A percentile compares a stretch with the other conserved stretches of the same genome.
Evolutionary conservation across 1,284 basidiomycete genomes (phyloP).

Genomic region (Porodaedalea pini): DNA sequence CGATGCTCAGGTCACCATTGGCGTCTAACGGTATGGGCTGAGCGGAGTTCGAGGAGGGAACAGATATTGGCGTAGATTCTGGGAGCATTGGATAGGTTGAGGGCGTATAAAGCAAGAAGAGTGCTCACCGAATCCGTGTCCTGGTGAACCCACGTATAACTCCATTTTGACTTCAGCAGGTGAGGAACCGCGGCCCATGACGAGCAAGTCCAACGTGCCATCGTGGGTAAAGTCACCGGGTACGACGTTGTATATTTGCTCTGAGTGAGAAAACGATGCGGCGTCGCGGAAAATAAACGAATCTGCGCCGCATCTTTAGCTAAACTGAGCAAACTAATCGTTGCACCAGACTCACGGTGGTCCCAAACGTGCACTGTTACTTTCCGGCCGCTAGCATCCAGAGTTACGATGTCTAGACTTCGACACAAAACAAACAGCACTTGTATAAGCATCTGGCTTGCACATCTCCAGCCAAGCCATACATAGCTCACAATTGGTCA

Average conservation of each 20-base stretch:
- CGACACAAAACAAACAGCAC: no score
- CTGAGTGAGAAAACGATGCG: slow-evolving; percentile 53
- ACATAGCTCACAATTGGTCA: slow-evolving; percentile 79
- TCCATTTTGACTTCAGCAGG: slow-evolving; percentile 57
- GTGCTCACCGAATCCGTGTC: slow-evolving; percentile 66
- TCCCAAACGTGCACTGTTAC: slow-evolving; percentile 81
- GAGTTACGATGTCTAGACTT: slow-evolving; percentile 79
- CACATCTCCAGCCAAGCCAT: no score
- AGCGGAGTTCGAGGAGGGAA: slow-evolving; percentile 63
- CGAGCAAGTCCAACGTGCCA: slow-evolving; percentile 84
- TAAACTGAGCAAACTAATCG: not conserved
- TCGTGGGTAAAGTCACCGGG: slow-evolving; percentile 93
- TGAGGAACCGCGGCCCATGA: slow-evolving; percentile 66
- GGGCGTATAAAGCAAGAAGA: not conserved
- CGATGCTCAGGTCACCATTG: slow-evolving; percentile 85
- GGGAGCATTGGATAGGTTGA: slow-evolving; percentile 1
- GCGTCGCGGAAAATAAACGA: slow-evolving; percentile 56
- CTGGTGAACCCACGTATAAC: slow-evolving; percentile 61
- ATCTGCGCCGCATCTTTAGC: not conserved
- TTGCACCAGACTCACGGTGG: slow-evolving; percentile 50
- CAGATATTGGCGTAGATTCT: slow-evolving; percentile 43
- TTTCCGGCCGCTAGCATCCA: slow-evolving; percentile 71
- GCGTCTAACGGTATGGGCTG: slow-evolving; percentile 89
- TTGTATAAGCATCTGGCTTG: no score
- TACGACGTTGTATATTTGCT: slow-evolving; percentile 71